Evolutionary conservation across 2,329 filamentous ascomycete species (phyloP).

Genomic region (Reticulascus tulasneorum): DNA sequence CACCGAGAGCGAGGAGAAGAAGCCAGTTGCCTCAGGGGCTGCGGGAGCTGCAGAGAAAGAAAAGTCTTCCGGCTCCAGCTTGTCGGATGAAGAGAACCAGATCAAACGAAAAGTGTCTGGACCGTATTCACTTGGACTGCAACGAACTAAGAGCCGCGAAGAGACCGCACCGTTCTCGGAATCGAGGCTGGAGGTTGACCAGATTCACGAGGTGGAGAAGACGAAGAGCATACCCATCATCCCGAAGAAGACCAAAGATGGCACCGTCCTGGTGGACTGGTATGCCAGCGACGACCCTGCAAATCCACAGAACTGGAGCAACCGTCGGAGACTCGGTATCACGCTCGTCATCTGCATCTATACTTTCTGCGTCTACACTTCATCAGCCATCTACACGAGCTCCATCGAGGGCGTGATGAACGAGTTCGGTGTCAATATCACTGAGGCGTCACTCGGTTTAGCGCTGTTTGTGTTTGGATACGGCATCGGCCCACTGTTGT

Average conservation of each 20-base stretch:
- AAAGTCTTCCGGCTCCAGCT: conserved; percentile 8
- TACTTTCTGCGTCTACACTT: conserved; percentile 57
- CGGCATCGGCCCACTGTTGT: conserved; percentile 61
- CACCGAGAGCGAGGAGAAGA: no score
- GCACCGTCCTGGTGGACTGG: conserved; percentile 50
- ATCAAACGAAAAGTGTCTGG: not conserved
- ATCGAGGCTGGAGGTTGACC: conserved; percentile 32
- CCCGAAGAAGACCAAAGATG: conserved; percentile 44
- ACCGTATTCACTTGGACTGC: conserved; percentile 4
- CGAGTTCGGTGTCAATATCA: conserved; percentile 47
- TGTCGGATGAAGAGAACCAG: conserved; percentile 5
- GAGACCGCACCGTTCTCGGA: conserved; percentile 21
- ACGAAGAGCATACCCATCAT: conserved; percentile 45
- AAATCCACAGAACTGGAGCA: conserved; percentile 54
- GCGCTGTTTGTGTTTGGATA: conserved; percentile 62
- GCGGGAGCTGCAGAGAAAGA: not conserved
- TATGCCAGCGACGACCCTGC: conserved; percentile 51
- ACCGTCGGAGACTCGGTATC: conserved; percentile 36
- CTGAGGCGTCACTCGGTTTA: conserved; percentile 53
- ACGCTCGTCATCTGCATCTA: conserved; percentile 47
- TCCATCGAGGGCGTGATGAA: conserved; percentile 43
- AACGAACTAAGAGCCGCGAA: conserved; percentile 9
- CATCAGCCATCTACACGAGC: conserved; percentile 43
- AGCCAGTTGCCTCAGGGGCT: not conserved
- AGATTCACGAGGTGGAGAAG: conserved; percentile 33